Evolutionary conservation across 2,329 filamentous ascomycete species (phyloP).

Genomic region (Xylaria hypoxylon): DNA sequence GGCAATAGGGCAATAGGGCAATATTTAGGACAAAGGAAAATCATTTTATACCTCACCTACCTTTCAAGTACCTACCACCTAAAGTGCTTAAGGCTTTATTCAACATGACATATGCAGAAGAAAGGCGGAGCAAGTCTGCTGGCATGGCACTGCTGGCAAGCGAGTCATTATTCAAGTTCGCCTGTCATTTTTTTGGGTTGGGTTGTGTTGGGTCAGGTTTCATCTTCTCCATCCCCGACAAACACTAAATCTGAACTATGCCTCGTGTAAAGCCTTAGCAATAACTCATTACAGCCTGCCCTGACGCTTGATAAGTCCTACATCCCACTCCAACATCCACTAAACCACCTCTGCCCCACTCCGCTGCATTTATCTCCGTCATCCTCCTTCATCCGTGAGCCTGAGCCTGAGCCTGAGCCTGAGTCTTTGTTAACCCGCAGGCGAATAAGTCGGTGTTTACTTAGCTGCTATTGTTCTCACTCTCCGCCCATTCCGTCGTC

Average conservation of each 20-base stretch:
- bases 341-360: conserved; percentile 27
- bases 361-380: conserved; percentile 30
- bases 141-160: background rate
- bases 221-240: background rate
- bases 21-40: too few relatives aligned
- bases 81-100: background rate
- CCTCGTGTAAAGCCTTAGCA: conserved; percentile 8
- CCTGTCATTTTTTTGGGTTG: background rate
- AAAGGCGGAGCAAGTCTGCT: background rate
- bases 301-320: background rate
- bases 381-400: conserved; percentile 16
- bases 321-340: background rate
- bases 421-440: conserved; percentile 15
- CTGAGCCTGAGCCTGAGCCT: background rate
- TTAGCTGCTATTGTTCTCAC: conserved; percentile 4
- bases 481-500: conserved; percentile 7
- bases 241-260: background rate
- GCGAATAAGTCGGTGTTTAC: conserved; percentile 19
- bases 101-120: too few relatives aligned
- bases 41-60: too few relatives aligned
- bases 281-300: background rate
- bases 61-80: too few relatives aligned
- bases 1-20: too few relatives aligned
- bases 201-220: too few relatives aligned
- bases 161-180: background rate